A percentile compares a stretch with the other conserved stretches of the same genome.
phyloP scores from a whole-genome alignment of 2,329 filamentous ascomycete genomes.

The Endoconidiophora polonica region DNA sequence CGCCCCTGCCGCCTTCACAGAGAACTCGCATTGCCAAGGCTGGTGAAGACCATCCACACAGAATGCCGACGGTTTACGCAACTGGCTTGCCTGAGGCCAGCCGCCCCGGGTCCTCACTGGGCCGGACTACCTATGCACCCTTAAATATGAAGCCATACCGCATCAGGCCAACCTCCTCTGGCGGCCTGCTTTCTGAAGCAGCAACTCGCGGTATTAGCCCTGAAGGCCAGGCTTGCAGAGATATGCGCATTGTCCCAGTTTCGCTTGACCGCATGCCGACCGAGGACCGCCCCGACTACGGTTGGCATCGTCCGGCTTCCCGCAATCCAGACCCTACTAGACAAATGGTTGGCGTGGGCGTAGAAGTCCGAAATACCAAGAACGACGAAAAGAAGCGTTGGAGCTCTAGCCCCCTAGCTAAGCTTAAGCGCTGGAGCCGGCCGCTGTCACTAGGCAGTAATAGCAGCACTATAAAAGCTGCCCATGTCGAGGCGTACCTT shows the following conservation, averaged over 20 bases:
- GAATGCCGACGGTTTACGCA: too few species aligned
- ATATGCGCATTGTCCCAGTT: slow-evolving; percentile 6
- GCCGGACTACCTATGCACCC: slow-evolving; percentile 8
- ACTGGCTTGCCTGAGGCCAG: background rate
- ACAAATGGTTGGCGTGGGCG: too few species aligned
- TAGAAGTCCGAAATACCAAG: too few species aligned
- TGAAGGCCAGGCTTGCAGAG: background rate
- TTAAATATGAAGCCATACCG: slow-evolving; percentile 1
- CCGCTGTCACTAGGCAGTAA: slow-evolving; percentile 5
- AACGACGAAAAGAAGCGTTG: slow-evolving; percentile 10
- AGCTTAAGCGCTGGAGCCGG: slow-evolving; percentile 7
- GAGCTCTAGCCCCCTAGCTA: slow-evolving; percentile 9
- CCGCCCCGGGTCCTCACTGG: background rate
- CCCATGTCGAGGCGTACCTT: slow-evolving; percentile 10
- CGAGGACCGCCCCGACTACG: slow-evolving; percentile 11
- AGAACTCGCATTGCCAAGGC: too few species aligned
- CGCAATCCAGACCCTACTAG: background rate
- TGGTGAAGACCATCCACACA: too few species aligned
- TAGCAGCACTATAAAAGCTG: slow-evolving; percentile 1
- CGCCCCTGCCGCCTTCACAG: background rate
- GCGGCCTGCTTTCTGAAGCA: background rate
- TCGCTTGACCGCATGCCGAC: slow-evolving; percentile 5
- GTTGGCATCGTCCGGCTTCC: slow-evolving; percentile 8
- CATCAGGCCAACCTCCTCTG: slow-evolving; percentile 4
- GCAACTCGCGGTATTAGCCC: background rate